Conservation (phyloP, 1,284 basidiomycete genomes). For the Cutaneotrichosporon sp. region DNA sequence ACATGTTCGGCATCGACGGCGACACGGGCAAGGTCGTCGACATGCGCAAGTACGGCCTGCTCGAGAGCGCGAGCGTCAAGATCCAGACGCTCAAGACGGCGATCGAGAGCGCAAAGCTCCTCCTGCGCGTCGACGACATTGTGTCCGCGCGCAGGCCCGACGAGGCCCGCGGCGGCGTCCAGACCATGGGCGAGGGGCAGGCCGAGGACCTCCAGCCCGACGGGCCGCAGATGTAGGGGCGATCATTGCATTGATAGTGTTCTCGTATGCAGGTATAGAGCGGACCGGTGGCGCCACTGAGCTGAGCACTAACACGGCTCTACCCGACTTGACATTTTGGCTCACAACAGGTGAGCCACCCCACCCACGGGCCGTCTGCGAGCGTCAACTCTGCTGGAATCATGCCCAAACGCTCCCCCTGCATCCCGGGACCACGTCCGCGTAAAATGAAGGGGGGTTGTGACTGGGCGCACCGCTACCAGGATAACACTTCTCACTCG, state of each 20-base stretch:
- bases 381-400: no score
- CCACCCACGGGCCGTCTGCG: no score
- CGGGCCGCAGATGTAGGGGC: conserved; percentile 14
- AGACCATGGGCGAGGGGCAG: conserved; percentile 47
- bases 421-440: no score
- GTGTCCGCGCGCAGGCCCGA: conserved; percentile 69
- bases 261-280: conserved; percentile 8
- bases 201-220: conserved; percentile 22
- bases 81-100: conserved; percentile 98
- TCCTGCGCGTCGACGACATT: conserved; percentile 93
- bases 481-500: no score
- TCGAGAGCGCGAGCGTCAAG: conserved; percentile 96
- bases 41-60: conserved; percentile 92
- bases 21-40: conserved; percentile 93
- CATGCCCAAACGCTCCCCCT: no score
- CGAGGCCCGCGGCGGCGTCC: conserved; percentile 42
- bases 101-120: conserved; percentile 88
- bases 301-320: no score
- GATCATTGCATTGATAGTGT: conserved; percentile 3
- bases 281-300: no score
- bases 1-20: conserved; percentile 91
- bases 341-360: no score
- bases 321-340: no score
- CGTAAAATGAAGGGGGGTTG: no score
- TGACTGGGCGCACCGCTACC: no score